Evolutionary conservation across 331 rosid genomes (phyloP), one percentile per base, ranked within the genome.

Genomic region (Prunus yedoensis): DNA sequence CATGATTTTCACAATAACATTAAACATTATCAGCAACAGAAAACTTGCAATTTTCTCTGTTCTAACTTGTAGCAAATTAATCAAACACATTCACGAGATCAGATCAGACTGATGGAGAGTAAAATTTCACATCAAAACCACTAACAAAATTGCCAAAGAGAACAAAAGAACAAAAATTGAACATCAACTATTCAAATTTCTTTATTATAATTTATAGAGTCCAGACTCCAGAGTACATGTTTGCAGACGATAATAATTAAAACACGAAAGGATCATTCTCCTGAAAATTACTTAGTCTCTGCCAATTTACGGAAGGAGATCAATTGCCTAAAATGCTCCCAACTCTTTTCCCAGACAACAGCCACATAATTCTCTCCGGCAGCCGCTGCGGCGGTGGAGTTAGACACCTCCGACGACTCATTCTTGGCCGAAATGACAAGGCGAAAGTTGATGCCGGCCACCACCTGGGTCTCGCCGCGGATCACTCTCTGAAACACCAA

Each of bases 391-490:
- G 53, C 46, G 10, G 3, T 1, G 27, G 27, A n/a, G n/a, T 27
- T 30, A 13, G 4, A 30, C 66, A 60, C 53, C 8, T 79, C 1
- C 46, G 17, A 68, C 41, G 70, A 43, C 17, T 54, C 76, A 2
- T 72, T 83, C 5, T 74, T 77, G 5, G 85, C 83, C n/a, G 64
- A 43, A 27, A 87, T 27, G 10, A 80, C 72, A 4, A 90, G 87
- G 59, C 84, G 85, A 56, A 83, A 90, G 53, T 87, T 90, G 18
- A 70, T 78, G 2, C 91, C 96, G 4, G 93, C 45, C 4, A 90
- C 96, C 14, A 88, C 93, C 76, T 88, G 93, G 5, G 74, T 47
- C 73, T 85, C 83, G 12, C 91, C 96, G 50, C 70, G 69, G n/a
- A 85, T 43, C 15, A 87, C 77, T 12, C 23, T 73, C 49, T 50